These are phyloP conservation scores for Aristolochia contorta DNA, from an alignment of 164 flowering plant genomes.

Conservation along the genomic window DNA sequence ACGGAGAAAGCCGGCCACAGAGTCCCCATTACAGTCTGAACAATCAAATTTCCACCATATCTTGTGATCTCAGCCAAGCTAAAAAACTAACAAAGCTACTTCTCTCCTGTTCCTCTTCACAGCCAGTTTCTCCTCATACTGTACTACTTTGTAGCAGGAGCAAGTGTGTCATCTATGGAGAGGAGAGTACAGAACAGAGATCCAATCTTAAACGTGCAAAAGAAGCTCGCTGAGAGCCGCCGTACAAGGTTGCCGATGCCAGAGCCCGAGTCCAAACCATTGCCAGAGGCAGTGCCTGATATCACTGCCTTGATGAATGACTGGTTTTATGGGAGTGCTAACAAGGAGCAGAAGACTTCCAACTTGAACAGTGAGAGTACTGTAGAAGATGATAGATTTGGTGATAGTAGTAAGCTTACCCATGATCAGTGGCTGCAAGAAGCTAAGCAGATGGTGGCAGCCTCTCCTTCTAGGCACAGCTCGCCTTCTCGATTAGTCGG, in stretches of 20 bases:
- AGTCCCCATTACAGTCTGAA: too few relatives aligned
- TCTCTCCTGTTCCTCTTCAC: too few relatives aligned
- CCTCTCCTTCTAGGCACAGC: constrained; percentile 38
- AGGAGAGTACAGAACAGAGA: constrained; percentile 3
- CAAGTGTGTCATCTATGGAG: constrained; percentile 1
- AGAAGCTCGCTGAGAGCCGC: constrained; percentile 16
- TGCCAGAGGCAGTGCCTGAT: constrained; percentile 30
- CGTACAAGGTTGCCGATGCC: constrained; percentile 9
- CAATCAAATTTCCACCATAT: too few relatives aligned
- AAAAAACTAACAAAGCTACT: too few relatives aligned
- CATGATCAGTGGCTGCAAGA: constrained; percentile 63
- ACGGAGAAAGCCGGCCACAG: too few relatives aligned
- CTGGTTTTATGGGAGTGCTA: constrained; percentile 45
- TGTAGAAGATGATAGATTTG: constrained; percentile 20
- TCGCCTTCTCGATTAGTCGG: constrained; percentile 46
- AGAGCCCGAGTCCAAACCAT: constrained; percentile 20
- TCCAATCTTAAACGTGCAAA: constrained; percentile 18
- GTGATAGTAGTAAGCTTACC: constrained; percentile 32
- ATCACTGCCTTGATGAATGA: constrained; percentile 57
- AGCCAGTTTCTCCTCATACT: too few relatives aligned
- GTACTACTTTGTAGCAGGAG: too few relatives aligned
- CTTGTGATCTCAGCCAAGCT: too few relatives aligned
- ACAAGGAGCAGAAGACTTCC: constrained; percentile 17
- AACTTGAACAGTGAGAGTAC: constrained; percentile 19
- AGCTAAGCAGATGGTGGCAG: constrained; percentile 56